Evolutionary conservation across 129 eudicot genomes (phyloP).

Genomic region (Deinandra increscens): DNA sequence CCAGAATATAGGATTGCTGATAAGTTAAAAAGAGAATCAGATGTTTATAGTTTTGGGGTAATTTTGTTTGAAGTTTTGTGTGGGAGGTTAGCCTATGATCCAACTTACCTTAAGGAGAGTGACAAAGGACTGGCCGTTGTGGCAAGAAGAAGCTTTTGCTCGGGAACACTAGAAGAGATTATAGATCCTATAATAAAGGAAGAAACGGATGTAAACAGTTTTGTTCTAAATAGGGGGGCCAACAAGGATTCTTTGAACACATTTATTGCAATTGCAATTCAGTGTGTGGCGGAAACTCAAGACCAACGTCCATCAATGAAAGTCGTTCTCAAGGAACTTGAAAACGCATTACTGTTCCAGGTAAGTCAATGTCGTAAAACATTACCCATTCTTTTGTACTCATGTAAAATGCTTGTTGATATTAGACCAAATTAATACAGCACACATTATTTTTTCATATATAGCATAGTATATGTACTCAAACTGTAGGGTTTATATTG

Average conservation of each 20-base stretch:
- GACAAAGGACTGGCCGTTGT: not conserved
- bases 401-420: no score
- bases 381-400: no score
- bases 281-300: not conserved
- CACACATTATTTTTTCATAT: not conserved
- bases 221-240: not conserved
- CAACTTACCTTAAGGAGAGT: not conserved
- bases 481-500: not conserved
- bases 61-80: not conserved
- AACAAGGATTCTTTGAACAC: not conserved
- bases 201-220: not conserved
- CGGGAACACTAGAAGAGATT: not conserved
- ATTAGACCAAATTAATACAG: no score
- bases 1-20: not conserved
- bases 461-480: not conserved
- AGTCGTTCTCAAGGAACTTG: not conserved
- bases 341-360: not conserved
- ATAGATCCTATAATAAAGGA: not conserved
- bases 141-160: not conserved
- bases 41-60: not conserved
- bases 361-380: not conserved
- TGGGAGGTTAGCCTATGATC: not conserved
- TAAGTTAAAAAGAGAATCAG: not conserved
- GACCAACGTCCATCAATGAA: slow-evolving; percentile 5
- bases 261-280: not conserved